Evolutionary conservation across 1,284 basidiomycete genomes (phyloP), one percentile per base, ranked within the genome.

Genomic region (Trametes sp.): DNA sequence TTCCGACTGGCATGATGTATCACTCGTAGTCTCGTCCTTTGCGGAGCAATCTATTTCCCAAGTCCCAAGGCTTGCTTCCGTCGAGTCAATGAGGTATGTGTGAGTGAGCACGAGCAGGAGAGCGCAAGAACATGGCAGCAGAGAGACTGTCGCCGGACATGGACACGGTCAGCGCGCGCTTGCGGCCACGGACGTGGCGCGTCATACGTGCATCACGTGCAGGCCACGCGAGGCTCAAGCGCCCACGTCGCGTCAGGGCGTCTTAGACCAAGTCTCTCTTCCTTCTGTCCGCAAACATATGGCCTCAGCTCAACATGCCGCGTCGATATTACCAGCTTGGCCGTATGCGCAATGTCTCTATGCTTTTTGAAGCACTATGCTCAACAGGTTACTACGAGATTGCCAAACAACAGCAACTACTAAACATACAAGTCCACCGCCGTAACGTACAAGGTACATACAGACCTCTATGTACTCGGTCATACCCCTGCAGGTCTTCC

Each of bases 1-100:
- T 84, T 63, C 89, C 89, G 59, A 90, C 89, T 24, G 89, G 89
- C 92, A 93, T 93, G 2, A 19, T 62, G 51, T 36, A n/a, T 7
- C 6, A 13, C 28, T 2, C 10, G 21, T 33, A 14, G 10, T 45
- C 16, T 23, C 42, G 21, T n/a, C 28, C n/a, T 23, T 26, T 16
- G 31, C n/a, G 5, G 4, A 23, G 41, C n/a, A n/a, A n/a, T n/a
- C n/a, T n/a, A n/a, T n/a, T 11, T 33, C 31, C 31, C 5, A 11
- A 33, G 31, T 33, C 5, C 31, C 11, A 24, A 23, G 41, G 21
- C 7, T 21, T 45, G 21, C 9, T 26, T 26, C 14, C 16, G 10
- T 2, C 19, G 14, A 10, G 24, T 19, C 41, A 35, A 42, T 7
- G 14, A 16, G 16, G n/a, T n/a, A n/a, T n/a, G n/a, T n/a, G 13